Percentiles rank a stretch among this genome's conserved stretches.
These are phyloP conservation scores for Cicer pinnatifidum DNA, from an alignment of 306 rosid species.

Conservation along the genomic window DNA sequence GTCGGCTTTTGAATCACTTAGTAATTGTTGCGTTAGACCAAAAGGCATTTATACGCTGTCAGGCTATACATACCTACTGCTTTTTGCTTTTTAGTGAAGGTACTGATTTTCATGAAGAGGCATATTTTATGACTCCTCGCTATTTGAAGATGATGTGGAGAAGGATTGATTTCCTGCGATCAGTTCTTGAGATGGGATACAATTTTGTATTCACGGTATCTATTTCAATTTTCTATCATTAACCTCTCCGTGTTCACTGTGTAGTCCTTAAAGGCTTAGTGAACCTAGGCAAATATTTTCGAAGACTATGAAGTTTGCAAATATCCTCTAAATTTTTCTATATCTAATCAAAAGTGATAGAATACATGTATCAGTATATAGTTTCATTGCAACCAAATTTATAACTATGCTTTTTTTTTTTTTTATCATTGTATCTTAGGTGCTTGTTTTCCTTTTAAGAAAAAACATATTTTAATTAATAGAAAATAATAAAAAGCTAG, in stretches of 20 bases:
- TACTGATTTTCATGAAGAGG: slow-evolving; percentile 78
- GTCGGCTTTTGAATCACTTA: slow-evolving; percentile 75
- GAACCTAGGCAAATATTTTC: slow-evolving; percentile 30
- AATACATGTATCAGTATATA: not conserved
- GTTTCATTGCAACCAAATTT: slow-evolving; percentile 19
- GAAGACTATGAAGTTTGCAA: slow-evolving; percentile 1
- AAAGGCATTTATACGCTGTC: slow-evolving; percentile 76
- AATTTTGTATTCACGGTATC: slow-evolving; percentile 92
- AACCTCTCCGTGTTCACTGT: slow-evolving; percentile 19
- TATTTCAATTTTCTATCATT: slow-evolving; percentile 43
- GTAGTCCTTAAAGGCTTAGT: not conserved
- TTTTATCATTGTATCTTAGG: slow-evolving; percentile 11
- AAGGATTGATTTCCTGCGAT: slow-evolving; percentile 83
- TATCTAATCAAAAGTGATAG: slow-evolving; percentile 1
- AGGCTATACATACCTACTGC: slow-evolving; percentile 69
- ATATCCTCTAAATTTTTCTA: slow-evolving; percentile 5
- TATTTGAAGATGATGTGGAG: slow-evolving; percentile 99
- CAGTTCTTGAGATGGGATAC: slow-evolving; percentile 86
- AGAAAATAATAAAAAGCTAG: not conserved
- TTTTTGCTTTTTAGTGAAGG: slow-evolving; percentile 72
- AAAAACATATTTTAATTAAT: not conserved
- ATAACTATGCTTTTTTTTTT: slow-evolving; percentile 9
- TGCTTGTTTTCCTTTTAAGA: not conserved
- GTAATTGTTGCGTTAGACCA: slow-evolving; percentile 83
- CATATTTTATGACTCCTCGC: slow-evolving; percentile 81